These are phyloP conservation scores for Endoconidiophora polonica DNA, from an alignment of 2,329 filamentous ascomycete genomes.

Conservation along the genomic window DNA sequence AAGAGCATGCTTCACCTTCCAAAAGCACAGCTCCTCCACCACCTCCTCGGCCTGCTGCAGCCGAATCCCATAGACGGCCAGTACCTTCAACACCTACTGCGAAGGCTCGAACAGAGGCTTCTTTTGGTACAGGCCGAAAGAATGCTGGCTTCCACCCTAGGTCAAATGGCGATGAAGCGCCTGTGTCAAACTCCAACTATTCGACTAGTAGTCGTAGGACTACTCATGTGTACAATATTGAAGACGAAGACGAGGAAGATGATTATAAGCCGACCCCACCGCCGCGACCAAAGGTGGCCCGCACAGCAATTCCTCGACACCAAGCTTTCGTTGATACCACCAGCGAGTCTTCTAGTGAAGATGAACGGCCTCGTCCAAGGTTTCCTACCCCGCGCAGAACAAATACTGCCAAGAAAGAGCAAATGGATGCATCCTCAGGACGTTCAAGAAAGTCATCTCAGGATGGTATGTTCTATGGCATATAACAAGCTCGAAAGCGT, in stretches of 20 bases:
- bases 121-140: slow-evolving; percentile 30
- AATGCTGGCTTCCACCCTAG: slow-evolving; percentile 33
- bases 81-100: slow-evolving; percentile 35
- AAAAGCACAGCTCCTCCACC: slow-evolving; percentile 18
- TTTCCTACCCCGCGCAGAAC: slow-evolving; percentile 5
- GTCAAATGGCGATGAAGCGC: slow-evolving; percentile 37
- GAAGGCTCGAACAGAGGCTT: slow-evolving; percentile 35
- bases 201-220: slow-evolving; percentile 21
- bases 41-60: slow-evolving; percentile 19
- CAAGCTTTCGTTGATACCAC: slow-evolving; percentile 10
- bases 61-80: slow-evolving; percentile 22
- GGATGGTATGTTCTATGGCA: background rate
- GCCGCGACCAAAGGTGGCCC: slow-evolving; percentile 1
- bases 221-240: slow-evolving; percentile 2
- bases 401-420: background rate
- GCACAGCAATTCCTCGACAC: slow-evolving; percentile 4
- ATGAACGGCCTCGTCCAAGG: slow-evolving; percentile 1
- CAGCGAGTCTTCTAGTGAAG: slow-evolving; percentile 9
- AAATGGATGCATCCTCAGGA: background rate
- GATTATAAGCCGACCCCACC: slow-evolving; percentile 5
- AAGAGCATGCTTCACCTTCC: slow-evolving; percentile 12
- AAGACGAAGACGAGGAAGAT: background rate
- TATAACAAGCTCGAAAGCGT: no score
- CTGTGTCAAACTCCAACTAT: slow-evolving; percentile 34
- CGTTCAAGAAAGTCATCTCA: slow-evolving; percentile 2